These are phyloP conservation scores for Aspergillus fumigatus DNA, from an alignment of 2,329 filamentous ascomycete species.

Conservation along the genomic window DNA sequence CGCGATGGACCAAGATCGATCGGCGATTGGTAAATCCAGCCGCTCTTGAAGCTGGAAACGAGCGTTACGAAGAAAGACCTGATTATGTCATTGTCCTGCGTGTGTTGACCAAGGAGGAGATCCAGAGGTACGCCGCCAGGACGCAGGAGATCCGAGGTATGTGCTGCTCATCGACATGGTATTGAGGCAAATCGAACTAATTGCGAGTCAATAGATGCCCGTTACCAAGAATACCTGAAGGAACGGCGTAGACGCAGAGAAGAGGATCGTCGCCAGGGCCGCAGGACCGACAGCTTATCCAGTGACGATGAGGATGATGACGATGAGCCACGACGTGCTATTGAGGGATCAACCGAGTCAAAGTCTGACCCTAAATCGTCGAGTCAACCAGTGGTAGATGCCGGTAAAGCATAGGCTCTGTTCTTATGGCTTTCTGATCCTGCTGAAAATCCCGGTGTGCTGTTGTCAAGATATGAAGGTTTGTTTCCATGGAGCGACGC, in stretches of 20 bases:
- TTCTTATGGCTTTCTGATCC: neutral
- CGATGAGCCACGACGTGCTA: slow-evolving; percentile 24
- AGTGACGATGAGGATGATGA: slow-evolving; percentile 36
- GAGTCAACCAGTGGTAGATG: neutral
- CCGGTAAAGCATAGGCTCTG: slow-evolving; percentile 4
- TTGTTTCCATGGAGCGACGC: neutral
- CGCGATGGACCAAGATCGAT: slow-evolving; percentile 90
- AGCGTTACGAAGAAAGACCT: slow-evolving; percentile 85
- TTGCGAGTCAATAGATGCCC: slow-evolving; percentile 24
- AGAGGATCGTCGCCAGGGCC: slow-evolving; percentile 38
- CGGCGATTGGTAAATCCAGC: slow-evolving; percentile 84
- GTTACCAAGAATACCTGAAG: slow-evolving; percentile 33
- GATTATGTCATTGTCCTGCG: slow-evolving; percentile 91
- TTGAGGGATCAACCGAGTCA: slow-evolving; percentile 28
- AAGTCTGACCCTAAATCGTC: slow-evolving; percentile 8
- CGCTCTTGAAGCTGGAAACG: slow-evolving; percentile 78
- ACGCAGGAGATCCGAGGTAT: slow-evolving; percentile 77
- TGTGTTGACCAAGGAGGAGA: slow-evolving; percentile 82
- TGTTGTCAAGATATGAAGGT: neutral
- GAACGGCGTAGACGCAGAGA: slow-evolving; percentile 39
- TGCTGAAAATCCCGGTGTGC: too few species aligned
- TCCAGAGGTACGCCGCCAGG: slow-evolving; percentile 76
- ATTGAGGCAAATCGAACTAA: slow-evolving; percentile 8
- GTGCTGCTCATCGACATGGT: slow-evolving; percentile 19
- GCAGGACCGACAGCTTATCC: slow-evolving; percentile 24